These are phyloP conservation scores for Gnomoniopsis smithogilvyi DNA, from an alignment of 2,329 filamentous ascomycete genomes.

Conservation along the genomic window DNA sequence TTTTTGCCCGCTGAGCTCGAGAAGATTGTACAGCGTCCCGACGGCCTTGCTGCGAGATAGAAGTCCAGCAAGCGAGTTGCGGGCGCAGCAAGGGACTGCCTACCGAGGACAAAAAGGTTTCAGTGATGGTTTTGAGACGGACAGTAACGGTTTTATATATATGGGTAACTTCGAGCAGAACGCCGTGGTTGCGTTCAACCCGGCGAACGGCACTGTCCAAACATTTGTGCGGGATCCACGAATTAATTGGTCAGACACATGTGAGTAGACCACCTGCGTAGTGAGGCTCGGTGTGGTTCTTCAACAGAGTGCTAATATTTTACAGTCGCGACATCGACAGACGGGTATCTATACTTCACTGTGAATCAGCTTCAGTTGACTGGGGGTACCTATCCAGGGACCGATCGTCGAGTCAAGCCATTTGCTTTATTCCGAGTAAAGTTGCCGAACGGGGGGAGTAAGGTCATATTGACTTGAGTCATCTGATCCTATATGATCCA, in stretches of 20 bases:
- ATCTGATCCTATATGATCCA: too few relatives aligned
- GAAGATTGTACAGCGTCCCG: constrained; percentile 37
- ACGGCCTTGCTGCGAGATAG: constrained; percentile 39
- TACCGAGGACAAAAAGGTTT: constrained; percentile 45
- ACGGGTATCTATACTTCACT: constrained; percentile 52
- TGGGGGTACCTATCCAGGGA: constrained; percentile 14
- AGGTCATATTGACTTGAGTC: constrained; percentile 16
- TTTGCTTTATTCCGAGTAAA: constrained; percentile 24
- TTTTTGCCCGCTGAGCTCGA: constrained; percentile 40
- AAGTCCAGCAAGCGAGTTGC: constrained; percentile 35
- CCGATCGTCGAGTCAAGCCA: constrained; percentile 20
- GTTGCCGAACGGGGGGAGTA: constrained; percentile 23
- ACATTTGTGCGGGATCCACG: constrained; percentile 40
- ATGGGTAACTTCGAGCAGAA: constrained; percentile 48
- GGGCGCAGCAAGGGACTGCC: constrained; percentile 38
- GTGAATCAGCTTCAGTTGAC: constrained; percentile 42
- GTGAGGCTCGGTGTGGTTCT: background rate
- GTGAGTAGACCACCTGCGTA: constrained; percentile 15
- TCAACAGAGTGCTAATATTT: background rate
- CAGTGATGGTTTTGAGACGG: constrained; percentile 50
- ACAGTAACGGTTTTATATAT: constrained; percentile 46
- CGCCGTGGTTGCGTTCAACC: constrained; percentile 41
- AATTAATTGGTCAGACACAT: constrained; percentile 46
- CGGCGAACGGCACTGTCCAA: constrained; percentile 32
- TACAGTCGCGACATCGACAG: constrained; percentile 33